These are phyloP conservation scores for Wakefieldia striispora DNA, from an alignment of 768 basidiomycete species.

Conservation along the genomic window DNA sequence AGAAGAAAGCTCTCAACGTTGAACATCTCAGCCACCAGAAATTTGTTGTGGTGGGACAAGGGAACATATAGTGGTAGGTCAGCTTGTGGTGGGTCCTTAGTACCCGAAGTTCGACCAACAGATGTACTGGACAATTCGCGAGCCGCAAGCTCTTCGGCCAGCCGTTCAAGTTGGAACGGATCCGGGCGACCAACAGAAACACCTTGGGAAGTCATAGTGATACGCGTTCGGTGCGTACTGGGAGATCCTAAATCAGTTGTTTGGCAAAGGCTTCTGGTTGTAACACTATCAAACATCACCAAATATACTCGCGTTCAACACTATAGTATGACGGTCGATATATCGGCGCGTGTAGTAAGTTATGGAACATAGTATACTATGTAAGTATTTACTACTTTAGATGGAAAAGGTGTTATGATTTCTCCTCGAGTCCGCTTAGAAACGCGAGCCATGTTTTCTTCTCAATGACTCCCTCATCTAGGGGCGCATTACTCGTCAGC, in stretches of 20 bases:
- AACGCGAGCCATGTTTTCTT: conserved; percentile 95
- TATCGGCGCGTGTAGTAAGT: no score
- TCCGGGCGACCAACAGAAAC: conserved; percentile 34
- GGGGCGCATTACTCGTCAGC: background rate
- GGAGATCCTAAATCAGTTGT: no score
- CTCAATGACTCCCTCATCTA: conserved; percentile 88
- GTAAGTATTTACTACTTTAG: background rate
- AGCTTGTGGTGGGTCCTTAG: conserved; percentile 25
- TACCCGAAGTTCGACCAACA: conserved; percentile 1
- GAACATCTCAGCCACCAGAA: conserved; percentile 67
- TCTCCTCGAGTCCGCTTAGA: conserved; percentile 71
- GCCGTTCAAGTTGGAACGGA: conserved; percentile 65
- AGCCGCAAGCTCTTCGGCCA: conserved; percentile 67
- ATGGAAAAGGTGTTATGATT: conserved; percentile 21
- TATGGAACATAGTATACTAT: background rate
- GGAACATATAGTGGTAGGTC: conserved; percentile 66
- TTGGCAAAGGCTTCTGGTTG: conserved; percentile 25
- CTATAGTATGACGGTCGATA: no score
- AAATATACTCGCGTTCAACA: background rate
- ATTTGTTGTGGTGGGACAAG: conserved; percentile 76
- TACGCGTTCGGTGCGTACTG: background rate
- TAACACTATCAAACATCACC: conserved; percentile 23
- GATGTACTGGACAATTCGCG: conserved; percentile 44
- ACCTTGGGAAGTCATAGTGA: conserved; percentile 17
- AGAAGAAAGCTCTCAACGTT: conserved; percentile 86